Evolutionary conservation across 331 rosid genomes (phyloP), one percentile per base, ranked within the genome.

Genomic region (Malus hybrid): DNA sequence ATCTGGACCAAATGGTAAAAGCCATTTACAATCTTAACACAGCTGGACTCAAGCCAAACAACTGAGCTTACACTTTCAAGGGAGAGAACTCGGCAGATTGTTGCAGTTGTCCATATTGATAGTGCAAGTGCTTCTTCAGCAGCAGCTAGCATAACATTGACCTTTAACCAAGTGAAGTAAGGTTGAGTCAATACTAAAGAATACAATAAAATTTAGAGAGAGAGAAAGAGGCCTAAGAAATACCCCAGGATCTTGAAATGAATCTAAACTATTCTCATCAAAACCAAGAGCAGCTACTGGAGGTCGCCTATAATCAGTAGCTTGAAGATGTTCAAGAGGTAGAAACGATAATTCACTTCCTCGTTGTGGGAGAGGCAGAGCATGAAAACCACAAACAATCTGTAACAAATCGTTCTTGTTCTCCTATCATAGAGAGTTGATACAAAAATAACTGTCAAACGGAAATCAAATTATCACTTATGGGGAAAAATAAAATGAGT

Each of bases 251-350:
- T 86, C 75, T 70, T 83, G 83, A 70, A 84, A 76, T 56, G 74
- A 76, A 63, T 82, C 80, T 74, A 78, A 75, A 85, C 63, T 58
- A 26, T 84, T 82, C 78, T 88, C 88, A 33, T 56, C 68, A 57
- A 91, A 82, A 72, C 90, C 93, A 74, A 89, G 91, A 63, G 85
- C 72, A 78, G 85, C 64, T 76, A 85, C 82, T 73, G 98, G 79
- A 79, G 88, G 85, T 69, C 97, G 81, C 66, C 79, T 81, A 69
- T 93, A 93, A 80, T 82, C 84, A 74, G 88, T 88, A 72, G 93
- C 81, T 85, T 91, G 97, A 70, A 93, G 89, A 82, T 93, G 95
- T 66, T 89, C 97, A 26, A 91, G 95, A 80, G 97, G 98, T 80
- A 84, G 96, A 89, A 91, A 91, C 48, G 85, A 65, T 70, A 86